phyloP scores from a whole-genome alignment of 768 basidiomycete species.

The Tricholoma saponaceum region DNA sequence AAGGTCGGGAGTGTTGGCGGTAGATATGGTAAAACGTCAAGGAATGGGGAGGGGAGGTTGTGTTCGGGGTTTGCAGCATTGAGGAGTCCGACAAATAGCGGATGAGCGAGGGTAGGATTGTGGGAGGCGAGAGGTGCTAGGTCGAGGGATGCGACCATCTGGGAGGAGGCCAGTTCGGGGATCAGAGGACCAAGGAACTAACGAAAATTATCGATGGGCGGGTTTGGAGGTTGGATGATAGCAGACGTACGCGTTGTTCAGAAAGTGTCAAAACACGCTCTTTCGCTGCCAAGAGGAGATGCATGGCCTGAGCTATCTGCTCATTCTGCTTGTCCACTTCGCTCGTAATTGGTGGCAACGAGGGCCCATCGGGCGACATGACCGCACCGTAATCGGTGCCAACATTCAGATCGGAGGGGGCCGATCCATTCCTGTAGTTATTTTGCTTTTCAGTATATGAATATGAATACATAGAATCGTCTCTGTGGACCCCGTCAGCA shows the following conservation, averaged over 20 bases:
- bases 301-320: slow-evolving; percentile 58
- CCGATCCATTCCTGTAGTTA: slow-evolving; percentile 31
- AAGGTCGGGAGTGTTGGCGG: slow-evolving; percentile 73
- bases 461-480: slow-evolving; percentile 43
- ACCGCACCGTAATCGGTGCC: slow-evolving; percentile 12
- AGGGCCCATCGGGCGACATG: slow-evolving; percentile 6
- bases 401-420: slow-evolving; percentile 34
- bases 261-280: slow-evolving; percentile 69
- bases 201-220: slow-evolving; percentile 1
- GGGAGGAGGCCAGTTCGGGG: slow-evolving; percentile 38
- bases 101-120: slow-evolving; percentile 69
- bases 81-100: slow-evolving; percentile 58
- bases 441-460: slow-evolving; percentile 30
- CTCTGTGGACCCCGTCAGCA: slow-evolving; percentile 25
- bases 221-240: slow-evolving; percentile 1
- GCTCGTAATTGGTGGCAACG: slow-evolving; percentile 28
- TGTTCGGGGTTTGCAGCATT: slow-evolving; percentile 29
- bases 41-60: slow-evolving; percentile 43
- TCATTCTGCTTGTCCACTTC: slow-evolving; percentile 59
- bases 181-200: slow-evolving; percentile 54
- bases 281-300: slow-evolving; percentile 63
- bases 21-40: slow-evolving; percentile 60
- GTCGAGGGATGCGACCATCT: slow-evolving; percentile 65
- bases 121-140: slow-evolving; percentile 59
- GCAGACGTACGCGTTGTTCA: slow-evolving; percentile 61